Evolutionary conservation across 257 asterid species (phyloP).

Genomic region (Linaria vulgaris): DNA sequence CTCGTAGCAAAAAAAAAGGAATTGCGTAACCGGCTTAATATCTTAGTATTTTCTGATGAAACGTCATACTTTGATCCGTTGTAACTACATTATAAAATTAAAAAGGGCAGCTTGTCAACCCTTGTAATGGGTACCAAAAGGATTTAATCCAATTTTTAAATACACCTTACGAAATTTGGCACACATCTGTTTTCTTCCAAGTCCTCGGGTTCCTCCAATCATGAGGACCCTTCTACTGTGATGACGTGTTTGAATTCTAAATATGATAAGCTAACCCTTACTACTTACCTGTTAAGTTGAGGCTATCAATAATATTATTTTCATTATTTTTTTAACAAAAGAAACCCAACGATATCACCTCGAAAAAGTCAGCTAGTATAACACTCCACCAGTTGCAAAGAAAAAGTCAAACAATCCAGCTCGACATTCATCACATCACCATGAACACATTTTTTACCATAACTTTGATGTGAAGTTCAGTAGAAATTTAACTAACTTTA

Average conservation of each 20-base stretch:
- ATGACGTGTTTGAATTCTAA: not conserved
- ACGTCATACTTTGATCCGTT: too few relatives aligned
- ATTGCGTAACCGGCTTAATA: too few relatives aligned
- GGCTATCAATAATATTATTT: not conserved
- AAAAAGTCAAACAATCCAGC: not conserved
- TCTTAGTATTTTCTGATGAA: too few relatives aligned
- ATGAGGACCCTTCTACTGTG: conserved; percentile 13
- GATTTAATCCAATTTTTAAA: too few relatives aligned
- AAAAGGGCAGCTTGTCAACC: too few relatives aligned
- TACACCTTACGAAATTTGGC: too few relatives aligned
- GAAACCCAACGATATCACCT: not conserved
- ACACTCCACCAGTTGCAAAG: not conserved
- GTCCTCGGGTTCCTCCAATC: conserved; percentile 24
- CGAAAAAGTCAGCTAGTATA: conserved; percentile 29
- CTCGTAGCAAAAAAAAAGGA: too few relatives aligned
- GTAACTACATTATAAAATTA: too few relatives aligned
- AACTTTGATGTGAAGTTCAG: too few relatives aligned
- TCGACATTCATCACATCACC: not conserved
- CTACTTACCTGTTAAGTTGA: conserved; percentile 9
- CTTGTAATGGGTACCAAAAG: too few relatives aligned
- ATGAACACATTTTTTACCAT: too few relatives aligned
- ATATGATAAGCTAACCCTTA: not conserved
- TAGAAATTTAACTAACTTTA: not conserved
- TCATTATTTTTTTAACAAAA: not conserved
- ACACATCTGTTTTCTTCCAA: conserved; percentile 28